A percentile compares a stretch with the other conserved stretches of the same genome.
These are phyloP conservation scores for Teratosphaeria zuluensis DNA, from an alignment of 2,329 filamentous ascomycete genomes.

Conservation along the genomic window DNA sequence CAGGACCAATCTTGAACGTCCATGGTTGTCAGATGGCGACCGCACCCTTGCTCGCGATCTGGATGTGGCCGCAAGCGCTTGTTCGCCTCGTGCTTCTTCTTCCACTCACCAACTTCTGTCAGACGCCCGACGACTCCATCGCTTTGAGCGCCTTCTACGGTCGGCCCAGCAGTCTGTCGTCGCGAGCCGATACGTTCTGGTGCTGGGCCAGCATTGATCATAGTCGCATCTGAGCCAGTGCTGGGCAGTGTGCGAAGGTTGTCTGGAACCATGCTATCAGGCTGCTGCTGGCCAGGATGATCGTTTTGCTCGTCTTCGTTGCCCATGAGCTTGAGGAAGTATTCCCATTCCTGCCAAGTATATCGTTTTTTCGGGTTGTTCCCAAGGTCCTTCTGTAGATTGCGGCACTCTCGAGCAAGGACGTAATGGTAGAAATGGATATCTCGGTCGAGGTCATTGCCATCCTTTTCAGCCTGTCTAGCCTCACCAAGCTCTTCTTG, in stretches of 20 bases:
- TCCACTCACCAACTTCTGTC: constrained; percentile 8
- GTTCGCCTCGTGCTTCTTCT: constrained; percentile 5
- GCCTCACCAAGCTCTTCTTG: constrained; percentile 32
- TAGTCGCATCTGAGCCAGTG: constrained; percentile 4
- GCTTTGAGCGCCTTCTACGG: neutral
- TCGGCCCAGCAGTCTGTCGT: neutral
- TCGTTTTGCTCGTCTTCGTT: constrained; percentile 31
- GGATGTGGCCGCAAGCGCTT: constrained; percentile 7
- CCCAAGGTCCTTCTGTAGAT: constrained; percentile 34
- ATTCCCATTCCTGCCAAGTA: constrained; percentile 36
- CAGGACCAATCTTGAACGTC: constrained; percentile 53
- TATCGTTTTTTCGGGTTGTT: constrained; percentile 28
- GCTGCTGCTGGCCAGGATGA: constrained; percentile 9
- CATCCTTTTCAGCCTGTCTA: constrained; percentile 23
- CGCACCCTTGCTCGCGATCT: constrained; percentile 8
- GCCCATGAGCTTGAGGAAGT: constrained; percentile 39
- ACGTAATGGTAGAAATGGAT: constrained; percentile 44
- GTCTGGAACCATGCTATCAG: constrained; percentile 19
- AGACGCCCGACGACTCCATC: constrained; percentile 15
- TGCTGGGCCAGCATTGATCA: neutral
- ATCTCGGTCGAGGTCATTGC: constrained; percentile 37
- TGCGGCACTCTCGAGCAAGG: constrained; percentile 34
- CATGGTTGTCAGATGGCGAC: constrained; percentile 9
- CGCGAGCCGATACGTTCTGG: neutral
- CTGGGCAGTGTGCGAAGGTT: constrained; percentile 9